A percentile compares a stretch with the other conserved stretches of the same genome.
phyloP scores from a whole-genome alignment of 768 basidiomycete genomes.

The Lactifluus piperatus region DNA sequence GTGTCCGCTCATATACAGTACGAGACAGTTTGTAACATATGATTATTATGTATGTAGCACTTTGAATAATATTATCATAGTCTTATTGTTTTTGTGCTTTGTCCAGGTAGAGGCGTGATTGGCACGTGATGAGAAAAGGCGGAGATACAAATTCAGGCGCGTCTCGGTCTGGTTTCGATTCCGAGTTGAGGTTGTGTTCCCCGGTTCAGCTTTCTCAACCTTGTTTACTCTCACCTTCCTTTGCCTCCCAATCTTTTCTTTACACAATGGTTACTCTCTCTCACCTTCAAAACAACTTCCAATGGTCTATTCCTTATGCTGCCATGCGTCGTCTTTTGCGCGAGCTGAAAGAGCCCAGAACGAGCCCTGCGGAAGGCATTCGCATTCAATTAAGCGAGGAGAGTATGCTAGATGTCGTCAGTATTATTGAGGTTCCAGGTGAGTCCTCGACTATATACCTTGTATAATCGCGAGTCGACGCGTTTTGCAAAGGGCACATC shows the following conservation, averaged over 20 bases:
- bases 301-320: slow-evolving; percentile 40
- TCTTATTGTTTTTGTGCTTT: too few species aligned
- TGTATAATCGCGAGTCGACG: slow-evolving; percentile 6
- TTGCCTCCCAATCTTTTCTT: neutral
- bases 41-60: too few species aligned
- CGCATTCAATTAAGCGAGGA: slow-evolving; percentile 80
- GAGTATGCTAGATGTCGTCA: slow-evolving; percentile 80
- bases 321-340: slow-evolving; percentile 82
- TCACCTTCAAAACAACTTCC: too few species aligned
- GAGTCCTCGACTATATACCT: slow-evolving; percentile 25
- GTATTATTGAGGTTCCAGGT: slow-evolving; percentile 90
- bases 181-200: neutral
- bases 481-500: slow-evolving; percentile 49
- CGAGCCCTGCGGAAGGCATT: slow-evolving; percentile 86
- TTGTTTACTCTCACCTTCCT: neutral
- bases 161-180: neutral
- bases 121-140: neutral
- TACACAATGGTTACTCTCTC: slow-evolving; percentile 8
- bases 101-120: too few species aligned
- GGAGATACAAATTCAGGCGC: neutral
- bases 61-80: too few species aligned
- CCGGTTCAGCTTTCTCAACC: neutral
- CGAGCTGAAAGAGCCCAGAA: slow-evolving; percentile 74
- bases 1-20: too few species aligned
- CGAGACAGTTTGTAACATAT: too few species aligned